Conservation (phyloP, 208 protist species). For the Naegleria fowleri region DNA sequence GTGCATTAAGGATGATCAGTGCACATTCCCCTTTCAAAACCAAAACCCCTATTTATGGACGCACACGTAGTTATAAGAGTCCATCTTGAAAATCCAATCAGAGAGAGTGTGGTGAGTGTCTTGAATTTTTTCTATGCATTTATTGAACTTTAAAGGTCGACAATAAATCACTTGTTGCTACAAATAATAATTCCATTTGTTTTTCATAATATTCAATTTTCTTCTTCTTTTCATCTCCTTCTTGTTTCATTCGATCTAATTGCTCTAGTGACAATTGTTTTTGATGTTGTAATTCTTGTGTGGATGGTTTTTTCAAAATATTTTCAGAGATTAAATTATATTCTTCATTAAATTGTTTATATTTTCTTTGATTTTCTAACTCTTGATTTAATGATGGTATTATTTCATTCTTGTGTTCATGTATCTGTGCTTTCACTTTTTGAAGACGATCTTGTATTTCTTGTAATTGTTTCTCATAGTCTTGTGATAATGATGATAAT, state of each 20-base stretch:
- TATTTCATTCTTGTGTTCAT: background rate
- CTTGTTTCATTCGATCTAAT: background rate
- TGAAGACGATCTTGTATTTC: background rate
- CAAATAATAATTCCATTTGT: conserved; percentile 9
- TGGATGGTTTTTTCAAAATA: background rate
- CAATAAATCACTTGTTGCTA: background rate
- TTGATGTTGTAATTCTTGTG: background rate
- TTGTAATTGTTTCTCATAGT: background rate
- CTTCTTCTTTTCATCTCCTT: background rate
- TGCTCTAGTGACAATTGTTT: background rate
- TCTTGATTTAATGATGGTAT: background rate
- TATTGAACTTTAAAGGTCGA: background rate
- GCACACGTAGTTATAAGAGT: no score
- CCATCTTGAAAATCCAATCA: no score
- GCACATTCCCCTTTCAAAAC: no score
- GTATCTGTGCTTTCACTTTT: background rate
- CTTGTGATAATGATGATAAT: background rate
- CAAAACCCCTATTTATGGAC: no score
- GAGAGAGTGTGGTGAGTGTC: no score
- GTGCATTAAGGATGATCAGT: no score
- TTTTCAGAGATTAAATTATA: background rate
- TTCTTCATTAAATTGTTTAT: conserved; percentile 14
- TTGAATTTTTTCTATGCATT: no score
- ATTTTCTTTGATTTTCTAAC: background rate
- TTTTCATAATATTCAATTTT: conserved; percentile 14